phyloP scores from a whole-genome alignment of 257 asterid species.

The Ophiorrhiza pumila region DNA sequence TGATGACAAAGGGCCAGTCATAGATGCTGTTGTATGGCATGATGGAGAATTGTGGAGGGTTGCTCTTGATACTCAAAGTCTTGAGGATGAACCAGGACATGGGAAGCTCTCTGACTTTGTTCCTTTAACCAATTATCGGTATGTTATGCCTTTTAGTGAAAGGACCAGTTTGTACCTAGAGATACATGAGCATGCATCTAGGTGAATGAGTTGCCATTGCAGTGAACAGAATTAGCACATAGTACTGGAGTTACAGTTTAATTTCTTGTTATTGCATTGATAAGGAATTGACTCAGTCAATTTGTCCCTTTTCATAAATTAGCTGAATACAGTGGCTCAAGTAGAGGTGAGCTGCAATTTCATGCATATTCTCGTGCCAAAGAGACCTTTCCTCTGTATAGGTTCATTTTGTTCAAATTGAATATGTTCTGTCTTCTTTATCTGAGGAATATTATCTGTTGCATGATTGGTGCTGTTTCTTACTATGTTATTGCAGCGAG shows the following conservation, averaged over 20 bases:
- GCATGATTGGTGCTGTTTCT: neutral
- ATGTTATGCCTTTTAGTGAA: conserved; percentile 16
- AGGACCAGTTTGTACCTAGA: conserved; percentile 13
- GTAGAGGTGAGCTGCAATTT: neutral
- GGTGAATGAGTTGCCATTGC: neutral
- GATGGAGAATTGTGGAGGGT: conserved; percentile 97
- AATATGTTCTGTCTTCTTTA: neutral
- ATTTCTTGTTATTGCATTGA: neutral
- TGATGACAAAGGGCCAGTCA: conserved; percentile 89
- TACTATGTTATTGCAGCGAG: neutral
- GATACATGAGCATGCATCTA: neutral
- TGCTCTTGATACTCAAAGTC: conserved; percentile 91
- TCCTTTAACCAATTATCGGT: conserved; percentile 96
- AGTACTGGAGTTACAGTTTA: neutral
- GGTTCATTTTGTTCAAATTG: neutral
- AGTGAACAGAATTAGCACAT: neutral
- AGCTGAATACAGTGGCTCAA: neutral
- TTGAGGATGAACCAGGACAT: conserved; percentile 72
- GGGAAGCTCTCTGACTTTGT: conserved; percentile 81
- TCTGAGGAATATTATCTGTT: neutral
- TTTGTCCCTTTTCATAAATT: neutral
- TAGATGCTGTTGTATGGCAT: conserved; percentile 99
- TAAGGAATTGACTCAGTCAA: neutral
- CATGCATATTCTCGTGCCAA: neutral
- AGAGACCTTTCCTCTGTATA: conserved; percentile 1